A percentile compares a stretch with the other conserved stretches of the same genome.
Conservation (phyloP, 306 rosid species). For the Chamaecrista fasciculata region DNA sequence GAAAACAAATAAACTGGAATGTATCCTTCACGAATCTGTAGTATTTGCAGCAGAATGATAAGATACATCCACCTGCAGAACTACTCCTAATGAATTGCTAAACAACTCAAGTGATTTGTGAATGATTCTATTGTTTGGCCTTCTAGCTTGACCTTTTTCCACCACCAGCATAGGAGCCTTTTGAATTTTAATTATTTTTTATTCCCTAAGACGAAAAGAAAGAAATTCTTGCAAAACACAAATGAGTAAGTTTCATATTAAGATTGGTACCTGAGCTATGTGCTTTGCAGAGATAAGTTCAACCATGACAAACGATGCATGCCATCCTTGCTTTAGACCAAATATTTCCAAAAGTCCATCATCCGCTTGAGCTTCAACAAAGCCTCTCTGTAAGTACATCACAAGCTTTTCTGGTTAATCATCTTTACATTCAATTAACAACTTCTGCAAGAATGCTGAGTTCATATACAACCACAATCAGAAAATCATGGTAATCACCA, state of each 20-base stretch:
- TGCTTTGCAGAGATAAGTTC: slow-evolving; percentile 92
- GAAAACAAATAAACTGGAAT: too few relatives aligned
- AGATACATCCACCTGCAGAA: too few relatives aligned
- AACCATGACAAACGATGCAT: slow-evolving; percentile 97
- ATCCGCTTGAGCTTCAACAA: slow-evolving; percentile 89
- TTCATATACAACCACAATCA: slow-evolving; percentile 2
- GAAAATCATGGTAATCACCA: background rate
- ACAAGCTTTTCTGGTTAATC: slow-evolving; percentile 20
- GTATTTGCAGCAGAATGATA: too few relatives aligned
- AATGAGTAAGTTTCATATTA: background rate
- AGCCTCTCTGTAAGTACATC: slow-evolving; percentile 64
- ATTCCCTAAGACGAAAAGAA: background rate
- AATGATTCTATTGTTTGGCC: too few relatives aligned
- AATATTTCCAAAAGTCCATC: slow-evolving; percentile 95
- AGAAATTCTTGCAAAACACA: background rate
- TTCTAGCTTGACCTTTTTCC: too few relatives aligned
- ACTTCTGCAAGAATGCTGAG: background rate
- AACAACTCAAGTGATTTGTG: too few relatives aligned
- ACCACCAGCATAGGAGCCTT: background rate
- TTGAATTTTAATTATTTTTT: too few relatives aligned
- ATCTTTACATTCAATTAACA: slow-evolving; percentile 10
- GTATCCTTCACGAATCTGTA: too few relatives aligned
- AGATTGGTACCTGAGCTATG: slow-evolving; percentile 80
- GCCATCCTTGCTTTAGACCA: slow-evolving; percentile 99
- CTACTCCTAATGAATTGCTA: too few relatives aligned